These are phyloP conservation scores for Penicillium arizonense DNA, from an alignment of 495 filamentous ascomycete species.

Conservation along the genomic window DNA sequence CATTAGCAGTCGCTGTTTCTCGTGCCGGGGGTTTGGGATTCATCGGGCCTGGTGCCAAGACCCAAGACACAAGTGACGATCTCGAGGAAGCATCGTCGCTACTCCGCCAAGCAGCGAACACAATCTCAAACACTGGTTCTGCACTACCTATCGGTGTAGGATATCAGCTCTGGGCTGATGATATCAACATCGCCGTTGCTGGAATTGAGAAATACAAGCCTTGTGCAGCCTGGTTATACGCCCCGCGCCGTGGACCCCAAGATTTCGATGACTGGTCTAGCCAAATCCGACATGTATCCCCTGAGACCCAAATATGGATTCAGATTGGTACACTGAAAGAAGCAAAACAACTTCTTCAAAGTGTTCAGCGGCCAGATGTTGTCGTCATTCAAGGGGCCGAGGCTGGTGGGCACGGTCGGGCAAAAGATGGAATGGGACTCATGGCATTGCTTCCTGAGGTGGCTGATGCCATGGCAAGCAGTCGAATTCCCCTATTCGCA, in stretches of 20 bases:
- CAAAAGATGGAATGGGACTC: constrained; percentile 53
- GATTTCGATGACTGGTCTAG: constrained; percentile 57
- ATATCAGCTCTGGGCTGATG: constrained; percentile 57
- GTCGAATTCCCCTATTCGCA: constrained; percentile 58
- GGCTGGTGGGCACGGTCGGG: constrained; percentile 72
- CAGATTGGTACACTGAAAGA: constrained; percentile 63
- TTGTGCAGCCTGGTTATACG: constrained; percentile 70
- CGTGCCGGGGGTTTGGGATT: constrained; percentile 66
- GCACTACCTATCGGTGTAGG: constrained; percentile 62
- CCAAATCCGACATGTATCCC: constrained; percentile 43
- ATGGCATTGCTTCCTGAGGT: constrained; percentile 58
- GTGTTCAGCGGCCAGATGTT: constrained; percentile 54
- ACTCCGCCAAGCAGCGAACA: constrained; percentile 13
- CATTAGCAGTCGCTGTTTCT: constrained; percentile 57
- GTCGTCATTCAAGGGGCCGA: constrained; percentile 73
- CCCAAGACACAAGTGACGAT: constrained; percentile 28
- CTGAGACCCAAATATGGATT: constrained; percentile 59
- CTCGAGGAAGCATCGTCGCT: constrained; percentile 33
- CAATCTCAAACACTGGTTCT: constrained; percentile 12
- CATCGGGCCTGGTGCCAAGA: constrained; percentile 39
- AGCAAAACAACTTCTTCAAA: constrained; percentile 42
- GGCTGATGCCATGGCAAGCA: constrained; percentile 48
- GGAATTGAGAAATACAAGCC: constrained; percentile 51
- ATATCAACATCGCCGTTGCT: constrained; percentile 41
- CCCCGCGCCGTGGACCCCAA: constrained; percentile 42